Base-by-base conservation (phyloP, 164 flowering plant species). In the Annona squamosa region DNA sequence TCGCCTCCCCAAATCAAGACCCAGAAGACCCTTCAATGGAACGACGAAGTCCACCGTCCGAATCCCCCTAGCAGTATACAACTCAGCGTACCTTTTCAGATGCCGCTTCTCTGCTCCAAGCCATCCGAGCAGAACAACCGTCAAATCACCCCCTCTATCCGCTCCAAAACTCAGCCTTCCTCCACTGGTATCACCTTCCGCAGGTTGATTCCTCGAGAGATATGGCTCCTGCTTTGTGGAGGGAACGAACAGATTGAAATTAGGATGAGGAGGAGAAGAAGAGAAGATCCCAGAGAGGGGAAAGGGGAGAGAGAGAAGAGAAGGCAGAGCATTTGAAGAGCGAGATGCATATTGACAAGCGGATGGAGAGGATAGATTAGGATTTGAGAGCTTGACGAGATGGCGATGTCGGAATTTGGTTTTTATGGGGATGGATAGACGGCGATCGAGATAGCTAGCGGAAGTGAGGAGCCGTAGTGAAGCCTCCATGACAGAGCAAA, bases 91-190 rank as follows among this genome's bases (percentile, higher is more conserved):
- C 81, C 88, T 86, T 81, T 72, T 89, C 79, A 96, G 78, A 65
- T 96, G 95, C 82, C 88, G 93, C 68, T 69, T 77, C 84, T 84
- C 82, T 4, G 97, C 88, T 17, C 97, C 99, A 3, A 96, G 85
- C 99, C 98, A 95, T 4, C 99, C 99, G 70, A 95, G 68, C 80
- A 95, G 57, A 73, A 95, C 97, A 65, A 86, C 97, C 12, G 93
- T 84, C 63, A 80, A 81, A 44, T 61, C 80, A 2, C 81, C 77
- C 62, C 74, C 73, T 72, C 74, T 70, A 43, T 65, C 74, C 6
- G 72, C 63, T 0, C 67, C n/a, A 61, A 63, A 3, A 64, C 75
- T 78, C 5, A 44, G 26, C 7, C 73, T 62, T 1, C 72, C 71
- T 2, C 77, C 77, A 19, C 45, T 41, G 18, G 26, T 67, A 26